Percentiles rank a stretch among this genome's conserved stretches.
phyloP scores from a whole-genome alignment of 2,329 filamentous ascomycete species.

The Ophiostoma sp. region DNA sequence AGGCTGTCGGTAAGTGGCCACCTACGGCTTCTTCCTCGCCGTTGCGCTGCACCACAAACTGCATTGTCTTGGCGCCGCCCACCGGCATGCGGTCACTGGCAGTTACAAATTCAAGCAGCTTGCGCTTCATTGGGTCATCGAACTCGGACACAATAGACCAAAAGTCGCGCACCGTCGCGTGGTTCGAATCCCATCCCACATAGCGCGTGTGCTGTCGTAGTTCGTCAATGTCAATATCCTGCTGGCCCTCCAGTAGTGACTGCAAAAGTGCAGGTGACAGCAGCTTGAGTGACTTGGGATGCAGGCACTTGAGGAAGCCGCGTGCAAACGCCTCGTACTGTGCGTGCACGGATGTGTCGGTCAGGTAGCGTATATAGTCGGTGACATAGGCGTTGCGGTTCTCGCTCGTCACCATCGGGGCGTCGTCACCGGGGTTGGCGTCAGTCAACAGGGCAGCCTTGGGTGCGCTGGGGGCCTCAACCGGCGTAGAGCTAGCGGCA shows the following conservation, averaged over 20 bases:
- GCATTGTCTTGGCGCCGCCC: conserved; percentile 76
- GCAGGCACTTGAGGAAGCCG: conserved; percentile 76
- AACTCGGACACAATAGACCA: conserved; percentile 76
- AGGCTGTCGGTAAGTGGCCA: conserved; percentile 74
- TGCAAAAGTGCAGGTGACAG: conserved; percentile 71
- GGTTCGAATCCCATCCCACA: conserved; percentile 72
- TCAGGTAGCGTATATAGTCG: conserved; percentile 84
- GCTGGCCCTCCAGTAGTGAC: conserved; percentile 77
- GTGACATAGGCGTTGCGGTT: conserved; percentile 77
- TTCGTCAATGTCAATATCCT: conserved; percentile 74
- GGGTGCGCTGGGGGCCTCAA: background rate
- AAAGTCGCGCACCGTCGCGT: conserved; percentile 74
- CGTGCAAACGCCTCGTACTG: conserved; percentile 79
- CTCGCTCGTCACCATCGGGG: conserved; percentile 73
- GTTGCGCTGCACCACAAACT: conserved; percentile 81
- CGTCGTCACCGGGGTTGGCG: conserved; percentile 32
- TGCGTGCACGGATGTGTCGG: conserved; percentile 70
- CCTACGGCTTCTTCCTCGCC: conserved; percentile 58
- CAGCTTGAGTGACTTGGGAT: conserved; percentile 68
- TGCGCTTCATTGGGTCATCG: conserved; percentile 67
- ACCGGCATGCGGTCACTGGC: conserved; percentile 88
- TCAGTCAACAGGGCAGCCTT: background rate
- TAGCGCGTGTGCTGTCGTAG: conserved; percentile 73
- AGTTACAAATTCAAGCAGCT: conserved; percentile 90
- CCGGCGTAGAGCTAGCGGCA: background rate